Evolutionary conservation across 768 basidiomycete species (phyloP), one percentile per base, ranked within the genome.

Genomic region (Boletus sp.): DNA sequence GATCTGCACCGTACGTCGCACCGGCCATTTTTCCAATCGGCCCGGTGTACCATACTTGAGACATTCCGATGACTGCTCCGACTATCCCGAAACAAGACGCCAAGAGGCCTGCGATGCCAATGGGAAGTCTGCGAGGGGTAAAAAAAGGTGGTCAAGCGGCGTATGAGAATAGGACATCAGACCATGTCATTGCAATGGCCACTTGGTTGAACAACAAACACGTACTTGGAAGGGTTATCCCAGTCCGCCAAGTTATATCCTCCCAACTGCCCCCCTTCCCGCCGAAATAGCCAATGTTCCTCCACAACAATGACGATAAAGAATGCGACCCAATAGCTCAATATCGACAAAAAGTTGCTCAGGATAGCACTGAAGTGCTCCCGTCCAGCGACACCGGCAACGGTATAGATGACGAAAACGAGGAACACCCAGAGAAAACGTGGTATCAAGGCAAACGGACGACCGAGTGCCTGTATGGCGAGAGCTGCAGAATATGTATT

Each of bases 261-360:
- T 2, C 75, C 77, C 6, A 80, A 62, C 5, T 63, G 59, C 7
- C 78, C 75, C 1, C 69, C 63, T 43, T 60, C 64, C 7, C 74
- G 57, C 51, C 81, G 65, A 58, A 78, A 79, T n/a, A 79, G 62
- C 56, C 72, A 75, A 53, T 79, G 79, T 57, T 80, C 79, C 37
- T 78, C 77, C 0, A 67, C 63, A 5, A 78, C 67, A 42, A 80
- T 74, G 34, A 80, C 68, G 37, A 78, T 64, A 53, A 79, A 77
- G 59, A 80, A 76, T 0, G 76, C 73, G 1, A 65, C 69, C 78
- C 79, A 79, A 65, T 80, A 78, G 27, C 72, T 68, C 17, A 78
- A 55, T 33, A 80, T 72, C 5, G 70, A 60, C 39, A 78, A 59
- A 58, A 79, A 73, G 55, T 80, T 77, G 33, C 61, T 69, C 4